A percentile compares a stretch with the other conserved stretches of the same genome.
Evolutionary conservation across 495 filamentous ascomycete genomes (phyloP).

Genomic region (Entonaema liquescens): DNA sequence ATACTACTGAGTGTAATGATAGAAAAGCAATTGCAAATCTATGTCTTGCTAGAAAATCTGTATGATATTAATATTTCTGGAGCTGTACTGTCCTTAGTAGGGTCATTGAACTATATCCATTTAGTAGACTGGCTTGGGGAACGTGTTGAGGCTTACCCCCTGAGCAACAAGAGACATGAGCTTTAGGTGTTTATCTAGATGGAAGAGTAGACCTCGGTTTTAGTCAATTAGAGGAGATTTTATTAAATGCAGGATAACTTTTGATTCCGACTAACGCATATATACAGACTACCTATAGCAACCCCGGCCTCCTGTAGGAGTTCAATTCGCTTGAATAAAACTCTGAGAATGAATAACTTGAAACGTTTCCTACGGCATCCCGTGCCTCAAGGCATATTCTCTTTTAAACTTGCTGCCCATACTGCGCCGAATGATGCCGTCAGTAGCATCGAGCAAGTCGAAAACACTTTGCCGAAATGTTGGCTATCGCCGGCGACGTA

Average conservation of each 20-base stretch:
- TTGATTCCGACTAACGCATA: background rate
- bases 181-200: no score
- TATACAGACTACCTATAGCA: background rate
- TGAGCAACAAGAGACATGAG: no score
- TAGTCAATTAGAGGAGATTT: no score
- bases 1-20: background rate
- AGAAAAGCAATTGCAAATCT: background rate
- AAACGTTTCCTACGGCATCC: no score
- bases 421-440: conserved; percentile 43
- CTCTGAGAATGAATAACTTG: background rate
- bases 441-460: conserved; percentile 50
- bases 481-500: conserved; percentile 54
- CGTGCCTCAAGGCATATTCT: conserved; percentile 36
- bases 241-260: no score
- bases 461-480: conserved; percentile 46
- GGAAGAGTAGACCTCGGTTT: no score
- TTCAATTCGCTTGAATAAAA: background rate
- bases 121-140: background rate
- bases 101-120: no score
- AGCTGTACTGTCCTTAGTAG: background rate
- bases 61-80: background rate
- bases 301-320: background rate
- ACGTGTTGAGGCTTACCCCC: no score
- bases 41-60: background rate
- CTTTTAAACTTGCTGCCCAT: conserved; percentile 42